Evolutionary conservation across 257 asterid species (phyloP), one percentile per base, ranked within the genome.

Genomic region (Petunia secreta): DNA sequence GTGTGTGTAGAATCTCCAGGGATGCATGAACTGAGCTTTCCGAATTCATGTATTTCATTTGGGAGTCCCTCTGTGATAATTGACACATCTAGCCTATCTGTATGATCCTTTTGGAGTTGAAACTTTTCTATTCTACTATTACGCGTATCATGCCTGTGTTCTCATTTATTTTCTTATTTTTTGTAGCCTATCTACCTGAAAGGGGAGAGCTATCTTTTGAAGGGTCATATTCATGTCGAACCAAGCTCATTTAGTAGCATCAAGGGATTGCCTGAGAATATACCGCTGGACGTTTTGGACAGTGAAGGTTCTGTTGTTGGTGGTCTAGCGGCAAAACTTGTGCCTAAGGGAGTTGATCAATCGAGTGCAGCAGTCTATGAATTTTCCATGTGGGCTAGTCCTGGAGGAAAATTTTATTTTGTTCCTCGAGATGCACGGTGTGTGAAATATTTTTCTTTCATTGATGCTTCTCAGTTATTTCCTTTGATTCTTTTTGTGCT

Each of bases 201-300:
- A 89, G 99, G 96, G 78, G 96, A 93, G 84, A 93, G 89, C 62
- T 95, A 91, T 91, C 91, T 95, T 81, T 85, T 95, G 81, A 91
- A 89, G 80, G 99, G 99, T 77, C 89, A 81, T 66, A 86, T 92
- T 81, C 86, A 85, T 76, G 89, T 93, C 44, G 91, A 93, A 48
- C 60, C 89, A 77, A 84, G 81, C 57, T 84, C 84, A 69, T 57
- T 67, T 75, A 16, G 66, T 64, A 84, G 75, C 2, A 3, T 36
- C 1, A 89, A 80, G 77, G 84, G 85, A 76, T 79, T 89, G 80
- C 97, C 97, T 41, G 91, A 92, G 75, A 83, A 77, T 80, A 85
- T 95, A 82, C 85, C 87, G 25, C 71, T 95, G 84, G 93, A 89
- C 84, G 82, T 93, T 87, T 86, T 91, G 40, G 90, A 88, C 86